A percentile compares a stretch with the other conserved stretches of the same genome.
Evolutionary conservation across 345 rosid species (phyloP).

Genomic region (Reutealis trisperma): DNA sequence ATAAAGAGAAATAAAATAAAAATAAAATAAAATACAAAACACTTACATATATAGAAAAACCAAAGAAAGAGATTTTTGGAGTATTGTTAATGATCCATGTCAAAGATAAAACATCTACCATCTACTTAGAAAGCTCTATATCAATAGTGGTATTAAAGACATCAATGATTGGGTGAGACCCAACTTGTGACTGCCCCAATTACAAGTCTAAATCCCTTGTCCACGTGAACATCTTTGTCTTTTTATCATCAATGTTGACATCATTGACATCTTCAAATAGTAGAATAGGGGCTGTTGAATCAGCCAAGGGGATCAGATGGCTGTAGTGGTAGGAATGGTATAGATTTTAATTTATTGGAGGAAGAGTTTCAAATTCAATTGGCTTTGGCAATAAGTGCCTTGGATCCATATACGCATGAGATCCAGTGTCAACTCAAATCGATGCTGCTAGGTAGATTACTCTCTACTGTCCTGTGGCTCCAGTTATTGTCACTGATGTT

Average conservation of each 20-base stretch:
- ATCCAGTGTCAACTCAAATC: constrained; percentile 87
- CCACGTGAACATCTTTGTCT: constrained; percentile 30
- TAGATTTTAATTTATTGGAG: constrained; percentile 75
- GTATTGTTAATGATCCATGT: constrained; percentile 78
- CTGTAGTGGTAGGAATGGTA: constrained; percentile 21
- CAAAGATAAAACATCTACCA: constrained; percentile 97
- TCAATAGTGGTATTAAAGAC: constrained; percentile 70
- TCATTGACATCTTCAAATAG: constrained; percentile 47
- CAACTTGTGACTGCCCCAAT: constrained; percentile 39
- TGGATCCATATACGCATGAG: constrained; percentile 66
- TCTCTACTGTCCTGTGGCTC: constrained; percentile 56
- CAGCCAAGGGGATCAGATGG: constrained; percentile 45
- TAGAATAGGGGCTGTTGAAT: constrained; percentile 50
- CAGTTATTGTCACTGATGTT: constrained; percentile 48
- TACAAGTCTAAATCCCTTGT: constrained; percentile 29
- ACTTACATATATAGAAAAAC: background rate
- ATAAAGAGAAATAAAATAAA: too few species aligned
- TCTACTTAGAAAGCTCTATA: constrained; percentile 85
- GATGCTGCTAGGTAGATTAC: constrained; percentile 95
- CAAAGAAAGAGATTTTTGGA: constrained; percentile 9
- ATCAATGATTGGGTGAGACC: constrained; percentile 44
- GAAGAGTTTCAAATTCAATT: constrained; percentile 95
- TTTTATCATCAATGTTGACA: constrained; percentile 16
- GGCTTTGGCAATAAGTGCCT: constrained; percentile 94
- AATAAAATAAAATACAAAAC: background rate